A percentile compares a stretch with the other conserved stretches of the same genome.
Conservation (phyloP, 768 basidiomycete species). For the Russula virescens region DNA sequence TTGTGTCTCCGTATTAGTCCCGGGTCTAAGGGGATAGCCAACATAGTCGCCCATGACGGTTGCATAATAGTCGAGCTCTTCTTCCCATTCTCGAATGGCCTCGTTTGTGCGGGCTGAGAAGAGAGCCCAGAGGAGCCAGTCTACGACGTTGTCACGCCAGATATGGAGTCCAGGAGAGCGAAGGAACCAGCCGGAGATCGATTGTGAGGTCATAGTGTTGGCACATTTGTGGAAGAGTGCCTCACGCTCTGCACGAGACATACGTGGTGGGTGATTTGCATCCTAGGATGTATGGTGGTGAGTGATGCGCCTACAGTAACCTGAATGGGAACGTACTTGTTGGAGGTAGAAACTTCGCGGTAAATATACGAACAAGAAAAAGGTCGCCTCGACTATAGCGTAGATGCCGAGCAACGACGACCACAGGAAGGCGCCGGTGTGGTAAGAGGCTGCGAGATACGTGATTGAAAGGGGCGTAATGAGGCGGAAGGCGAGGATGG, state of each 20-base stretch:
- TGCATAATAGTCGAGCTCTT: constrained; percentile 48
- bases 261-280: constrained; percentile 34
- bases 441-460: constrained; percentile 32
- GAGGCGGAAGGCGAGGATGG: constrained; percentile 42
- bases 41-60: constrained; percentile 36
- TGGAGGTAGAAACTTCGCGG: constrained; percentile 44
- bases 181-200: constrained; percentile 51
- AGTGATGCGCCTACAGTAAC: too few relatives aligned
- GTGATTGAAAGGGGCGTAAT: constrained; percentile 45
- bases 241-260: constrained; percentile 39
- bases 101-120: constrained; percentile 40
- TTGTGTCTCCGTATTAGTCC: constrained; percentile 35
- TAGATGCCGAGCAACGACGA: constrained; percentile 32
- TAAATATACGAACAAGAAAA: constrained; percentile 46
- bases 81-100: constrained; percentile 37
- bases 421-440: constrained; percentile 28
- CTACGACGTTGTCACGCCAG: constrained; percentile 44
- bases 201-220: constrained; percentile 25
- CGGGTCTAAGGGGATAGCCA: constrained; percentile 38
- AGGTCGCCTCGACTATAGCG: constrained; percentile 41
- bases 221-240: constrained; percentile 46
- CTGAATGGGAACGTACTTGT: constrained; percentile 34
- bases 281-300: constrained; percentile 23
- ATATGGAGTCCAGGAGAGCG: constrained; percentile 29
- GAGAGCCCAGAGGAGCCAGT: constrained; percentile 64